Conservation (phyloP, 164 flowering plant genomes). For the Vitis labrusca region DNA sequence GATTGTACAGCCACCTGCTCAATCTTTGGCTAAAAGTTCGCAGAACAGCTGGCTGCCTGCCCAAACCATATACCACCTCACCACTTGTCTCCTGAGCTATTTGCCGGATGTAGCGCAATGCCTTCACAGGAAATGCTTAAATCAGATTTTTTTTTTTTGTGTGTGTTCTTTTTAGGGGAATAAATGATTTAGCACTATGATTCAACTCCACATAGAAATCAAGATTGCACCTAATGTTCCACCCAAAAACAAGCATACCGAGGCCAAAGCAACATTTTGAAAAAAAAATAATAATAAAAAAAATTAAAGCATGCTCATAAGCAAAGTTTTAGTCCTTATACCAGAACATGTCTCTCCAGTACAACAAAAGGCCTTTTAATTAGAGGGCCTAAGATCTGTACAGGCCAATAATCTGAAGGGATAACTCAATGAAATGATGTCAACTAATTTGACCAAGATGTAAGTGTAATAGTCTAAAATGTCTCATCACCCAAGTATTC, state of each 20-base stretch:
- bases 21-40: conserved; percentile 91
- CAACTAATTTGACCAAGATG: not conserved
- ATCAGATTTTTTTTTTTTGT: not conserved
- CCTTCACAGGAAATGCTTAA: conserved; percentile 39
- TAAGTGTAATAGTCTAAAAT: too few species aligned
- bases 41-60: conserved; percentile 95
- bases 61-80: conserved; percentile 80
- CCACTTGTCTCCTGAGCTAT: conserved; percentile 92
- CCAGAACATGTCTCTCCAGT: too few species aligned
- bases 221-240: too few species aligned
- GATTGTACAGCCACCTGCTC: conserved; percentile 55
- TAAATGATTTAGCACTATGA: not conserved
- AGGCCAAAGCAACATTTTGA: not conserved
- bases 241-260: too few species aligned
- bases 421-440: not conserved
- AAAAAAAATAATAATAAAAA: not conserved
- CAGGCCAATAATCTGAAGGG: not conserved
- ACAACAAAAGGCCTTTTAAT: not conserved
- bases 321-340: too few species aligned
- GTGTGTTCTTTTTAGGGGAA: not conserved
- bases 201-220: not conserved
- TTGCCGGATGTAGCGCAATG: conserved; percentile 79
- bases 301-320: too few species aligned
- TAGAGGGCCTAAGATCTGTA: not conserved
- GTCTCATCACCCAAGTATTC: too few species aligned